Percentiles rank a stretch among this genome's conserved stretches.
Evolutionary conservation across 2,329 filamentous ascomycete genomes (phyloP).

Genomic region (Cryphonectria japonica): DNA sequence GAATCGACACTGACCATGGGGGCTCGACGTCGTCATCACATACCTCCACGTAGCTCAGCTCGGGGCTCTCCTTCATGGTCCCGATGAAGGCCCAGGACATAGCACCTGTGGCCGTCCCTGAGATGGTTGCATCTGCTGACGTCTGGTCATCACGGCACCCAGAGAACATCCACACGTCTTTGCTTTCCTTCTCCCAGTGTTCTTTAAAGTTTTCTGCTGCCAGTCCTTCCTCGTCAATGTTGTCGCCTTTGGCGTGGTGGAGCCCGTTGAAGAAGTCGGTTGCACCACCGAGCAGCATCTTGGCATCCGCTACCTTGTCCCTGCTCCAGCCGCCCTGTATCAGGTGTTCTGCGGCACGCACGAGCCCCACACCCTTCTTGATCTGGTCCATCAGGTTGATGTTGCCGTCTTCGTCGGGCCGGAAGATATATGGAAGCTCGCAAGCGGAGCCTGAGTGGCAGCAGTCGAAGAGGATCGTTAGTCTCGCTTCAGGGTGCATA

Average conservation of each 20-base stretch:
- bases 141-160: slow-evolving; percentile 46
- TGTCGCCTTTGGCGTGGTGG: slow-evolving; percentile 48
- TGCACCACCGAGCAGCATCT: slow-evolving; percentile 56
- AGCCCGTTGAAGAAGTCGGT: slow-evolving; percentile 57
- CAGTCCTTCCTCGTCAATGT: slow-evolving; percentile 48
- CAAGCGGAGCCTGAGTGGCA: slow-evolving; percentile 64
- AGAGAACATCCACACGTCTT: slow-evolving; percentile 48
- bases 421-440: slow-evolving; percentile 62
- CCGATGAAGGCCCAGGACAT: slow-evolving; percentile 45
- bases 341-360: slow-evolving; percentile 53
- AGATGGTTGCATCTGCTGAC: slow-evolving; percentile 44
- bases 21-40: slow-evolving; percentile 20
- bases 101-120: slow-evolving; percentile 41
- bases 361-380: slow-evolving; percentile 52
- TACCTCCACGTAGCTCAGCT: slow-evolving; percentile 41
- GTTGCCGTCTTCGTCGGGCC: slow-evolving; percentile 59
- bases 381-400: slow-evolving; percentile 60
- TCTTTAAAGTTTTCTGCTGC: slow-evolving; percentile 49
- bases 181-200: slow-evolving; percentile 42
- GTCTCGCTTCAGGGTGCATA: slow-evolving; percentile 52
- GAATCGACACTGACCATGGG: neutral
- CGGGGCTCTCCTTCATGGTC: slow-evolving; percentile 37
- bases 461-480: slow-evolving; percentile 64
- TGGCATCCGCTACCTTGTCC: slow-evolving; percentile 52
- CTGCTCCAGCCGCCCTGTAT: slow-evolving; percentile 53